phyloP scores from a whole-genome alignment of 306 rosid species.

The Parietaria judaica region DNA sequence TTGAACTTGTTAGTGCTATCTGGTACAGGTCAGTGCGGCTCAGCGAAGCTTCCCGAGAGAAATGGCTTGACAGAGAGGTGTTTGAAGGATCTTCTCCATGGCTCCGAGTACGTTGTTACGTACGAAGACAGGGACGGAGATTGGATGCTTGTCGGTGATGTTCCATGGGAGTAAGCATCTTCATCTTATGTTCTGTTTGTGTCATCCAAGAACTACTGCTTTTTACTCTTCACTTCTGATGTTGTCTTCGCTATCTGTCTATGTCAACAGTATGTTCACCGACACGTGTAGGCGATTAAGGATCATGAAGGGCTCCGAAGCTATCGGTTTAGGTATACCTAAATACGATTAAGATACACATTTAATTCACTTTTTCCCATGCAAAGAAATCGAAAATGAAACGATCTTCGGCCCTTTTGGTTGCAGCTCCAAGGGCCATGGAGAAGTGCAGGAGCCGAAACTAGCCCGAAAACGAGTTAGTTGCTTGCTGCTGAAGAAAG shows the following conservation, averaged over 20 bases:
- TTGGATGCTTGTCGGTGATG: slow-evolving; percentile 99
- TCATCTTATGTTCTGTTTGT: neutral
- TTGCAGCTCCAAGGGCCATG: slow-evolving; percentile 84
- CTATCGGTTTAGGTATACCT: slow-evolving; percentile 67
- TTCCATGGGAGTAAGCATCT: slow-evolving; percentile 85
- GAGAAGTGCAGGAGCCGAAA: slow-evolving; percentile 71
- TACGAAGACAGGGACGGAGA: slow-evolving; percentile 94
- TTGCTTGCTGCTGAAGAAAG: slow-evolving; percentile 24
- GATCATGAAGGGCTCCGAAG: slow-evolving; percentile 93
- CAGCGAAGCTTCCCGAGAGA: slow-evolving; percentile 53
- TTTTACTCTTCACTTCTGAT: slow-evolving; percentile 9
- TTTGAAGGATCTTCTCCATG: slow-evolving; percentile 74
- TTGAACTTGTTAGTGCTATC: slow-evolving; percentile 9
- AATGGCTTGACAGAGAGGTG: slow-evolving; percentile 73
- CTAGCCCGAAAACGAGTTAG: slow-evolving; percentile 28
- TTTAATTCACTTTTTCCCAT: neutral
- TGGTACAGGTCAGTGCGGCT: slow-evolving; percentile 67
- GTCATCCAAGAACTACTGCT: neutral
- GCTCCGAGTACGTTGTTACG: slow-evolving; percentile 82
- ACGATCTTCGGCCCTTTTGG: slow-evolving; percentile 3
- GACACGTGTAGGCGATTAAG: slow-evolving; percentile 71
- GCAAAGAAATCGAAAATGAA: slow-evolving; percentile 8
- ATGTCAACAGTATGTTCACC: slow-evolving; percentile 62
- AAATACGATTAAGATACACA: too few relatives aligned
- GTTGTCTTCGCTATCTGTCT: neutral